Evolutionary conservation across 2,329 filamentous ascomycete genomes (phyloP), one percentile per base, ranked within the genome.

Genomic region (Fusarium circinatum): DNA sequence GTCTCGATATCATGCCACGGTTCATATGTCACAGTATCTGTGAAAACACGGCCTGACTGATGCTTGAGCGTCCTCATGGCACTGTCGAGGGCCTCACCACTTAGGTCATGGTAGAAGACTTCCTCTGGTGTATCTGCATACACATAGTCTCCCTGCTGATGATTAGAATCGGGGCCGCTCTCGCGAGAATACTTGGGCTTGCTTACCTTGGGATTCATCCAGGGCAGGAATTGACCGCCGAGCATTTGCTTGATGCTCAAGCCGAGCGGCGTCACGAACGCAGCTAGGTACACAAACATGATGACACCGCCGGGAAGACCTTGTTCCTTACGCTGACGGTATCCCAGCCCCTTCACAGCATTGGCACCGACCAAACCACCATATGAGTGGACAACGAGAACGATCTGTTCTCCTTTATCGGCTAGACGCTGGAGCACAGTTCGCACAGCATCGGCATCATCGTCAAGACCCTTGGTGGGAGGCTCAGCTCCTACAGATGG

Each of bases 351-450:
- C 18, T 77, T 70, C 14, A 85, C 74, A 1, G 82, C 84, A 51
- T 82, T 82, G 34, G 79, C 78, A 13, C 80, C 81, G 4, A 85
- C 78, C 2, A 84, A 76, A 20, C 85, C 85, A n/a, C 82, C 82
- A 76, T 85, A 86, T 6, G 83, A 85, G 69, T 87, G 85, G 9
- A 81, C 78, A 10, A 84, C 73, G 5, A 86, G 79, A 2, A 86
- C 73, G 20, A 87, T 80, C 34, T 85, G 78, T 51, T 83, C 83
- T 22, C 82, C 82, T 7, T 75, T 63, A 26, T 81, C 80, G 11
- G 79, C 74, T 20, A 85, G 78, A 18, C 65, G 59, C 20, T 75
- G 58, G 38, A 84, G 42, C 0, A 71, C 67, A 0, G 49, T 26
- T n/a, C 80, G 78, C 18, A 84, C 77, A 6, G 78, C 78, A 2